Evolutionary conservation across 148 eudicot species (phyloP), one percentile per base, ranked within the genome.

Genomic region (Bassia scoparia): DNA sequence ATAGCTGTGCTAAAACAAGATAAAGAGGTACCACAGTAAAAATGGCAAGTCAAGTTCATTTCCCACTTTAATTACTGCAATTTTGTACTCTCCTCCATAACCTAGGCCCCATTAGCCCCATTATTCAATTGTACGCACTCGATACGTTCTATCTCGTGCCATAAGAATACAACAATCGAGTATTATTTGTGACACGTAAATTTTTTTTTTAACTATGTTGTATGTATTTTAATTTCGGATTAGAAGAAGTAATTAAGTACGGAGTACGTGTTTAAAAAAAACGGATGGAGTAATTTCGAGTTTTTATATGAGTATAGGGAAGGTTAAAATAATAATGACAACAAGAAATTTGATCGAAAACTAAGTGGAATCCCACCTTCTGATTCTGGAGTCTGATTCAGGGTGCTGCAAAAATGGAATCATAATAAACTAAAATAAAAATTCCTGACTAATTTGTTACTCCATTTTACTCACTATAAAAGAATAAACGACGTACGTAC

Each of bases 1-100:
- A 38, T 21, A 35, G 67, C 46, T 35, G 67, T 18, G 37, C 49
- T 58, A 65, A 23, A 65, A 41, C 17, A 23, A 66, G 33, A 16
- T 66, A 66, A 41, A 2, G 43, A 41, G 46, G 67, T 63, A 37
- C 67, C 20, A 20, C 67, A 63, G 67, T 63, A 41, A 14, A 23
- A 66, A 43, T 66, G 52, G 69, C 69, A 66, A 66, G 69, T 44
- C 69, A 66, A 66, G 69, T 66, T 66, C 69, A 66, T 26, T 18
- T 35, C 24, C 38, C 23, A 63, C 67, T 63, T 63, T 63, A 35
- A 63, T n/a, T 43, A 21, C 12, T 63, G 46, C 44, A 34, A 63
- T 34, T n/a, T n/a, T 9, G 67, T 63, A 63, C 46, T 55, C 15
- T 24, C 17, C 13, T 30, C 29, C 67, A 43, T 29, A 15, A 30